Evolutionary conservation across 2,329 filamentous ascomycete species (phyloP), one percentile per base, ranked within the genome.

Genomic region (Colletotrichum coccodes): DNA sequence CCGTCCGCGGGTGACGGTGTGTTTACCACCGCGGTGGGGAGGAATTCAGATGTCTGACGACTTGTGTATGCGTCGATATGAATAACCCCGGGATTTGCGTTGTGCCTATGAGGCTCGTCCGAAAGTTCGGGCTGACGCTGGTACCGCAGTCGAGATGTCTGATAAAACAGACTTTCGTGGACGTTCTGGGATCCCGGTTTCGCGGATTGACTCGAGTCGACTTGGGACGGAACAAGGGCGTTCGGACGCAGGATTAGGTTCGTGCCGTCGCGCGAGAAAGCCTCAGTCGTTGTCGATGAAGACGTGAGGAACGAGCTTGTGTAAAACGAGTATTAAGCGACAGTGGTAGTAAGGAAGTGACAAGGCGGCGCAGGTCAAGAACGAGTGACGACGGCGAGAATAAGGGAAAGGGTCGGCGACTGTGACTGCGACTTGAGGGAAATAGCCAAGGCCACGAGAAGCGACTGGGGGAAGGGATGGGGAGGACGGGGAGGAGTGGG

Each of bases 401-500:
- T 30, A 14, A 34, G 42, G 32, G 26, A 52, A 47, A 11, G 21
- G 5, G 42, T 14, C 34, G 50, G 49, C 30, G 34, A 21, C n/a
- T 12, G 28, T 26, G n/a, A 18, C 30, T 11, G n/a, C n/a, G 56
- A 58, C 44, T 47, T 14, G 52, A 52, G 38, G 61, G 32, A 50
- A 59, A 54, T 18, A 44, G 60, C 60, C 60, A 36, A 60, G 61
- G 54, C 47, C 30, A 28, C 54, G 62, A 56, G 47, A 65, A 59
- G 60, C 59, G 44, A 56, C 56, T 36, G 30, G 34, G 26, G 64
- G 60, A 42, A 65, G 65, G 65, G 61, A 68, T 68, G 61, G 40
- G 65, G 54, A 60, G 4, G 28, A 49, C 61, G 54, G 54, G n/a
- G 40, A 68, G 49, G 38, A 65, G 65, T 65, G 61, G 65, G 65